These are phyloP conservation scores for Sonneratia alba DNA, from an alignment of 345 rosid species.

Conservation along the genomic window DNA sequence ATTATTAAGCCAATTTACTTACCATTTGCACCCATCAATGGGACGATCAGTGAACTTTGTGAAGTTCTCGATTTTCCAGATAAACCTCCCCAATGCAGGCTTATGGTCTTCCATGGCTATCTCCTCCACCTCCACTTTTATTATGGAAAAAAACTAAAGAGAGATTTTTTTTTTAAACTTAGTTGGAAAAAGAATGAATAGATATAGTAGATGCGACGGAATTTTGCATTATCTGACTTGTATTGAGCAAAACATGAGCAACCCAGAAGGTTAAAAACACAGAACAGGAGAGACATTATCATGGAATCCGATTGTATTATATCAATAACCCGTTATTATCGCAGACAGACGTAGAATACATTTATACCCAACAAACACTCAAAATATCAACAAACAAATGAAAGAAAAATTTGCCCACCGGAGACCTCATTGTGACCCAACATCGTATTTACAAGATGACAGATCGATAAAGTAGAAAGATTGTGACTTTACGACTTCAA, in stretches of 20 bases:
- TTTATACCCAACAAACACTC: no score
- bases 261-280: background rate
- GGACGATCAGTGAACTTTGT: background rate
- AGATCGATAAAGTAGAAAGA: background rate
- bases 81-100: background rate
- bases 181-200: background rate
- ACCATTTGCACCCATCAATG: slow-evolving; percentile 10
- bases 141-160: no score
- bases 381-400: no score
- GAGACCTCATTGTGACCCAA: background rate
- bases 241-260: background rate
- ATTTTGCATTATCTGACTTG: background rate
- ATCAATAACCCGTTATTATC: no score
- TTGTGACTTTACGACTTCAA: background rate
- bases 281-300: no score
- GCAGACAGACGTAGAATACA: no score
- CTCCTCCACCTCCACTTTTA: background rate
- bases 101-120: background rate
- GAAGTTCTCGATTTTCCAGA: slow-evolving; percentile 11
- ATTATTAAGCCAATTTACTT: background rate
- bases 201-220: background rate
- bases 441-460: background rate
- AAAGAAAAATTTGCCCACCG: background rate
- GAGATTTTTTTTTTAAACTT: no score
- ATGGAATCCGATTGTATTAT: no score